Percentiles rank a stretch among this genome's conserved stretches.
These are phyloP conservation scores for Hirschioporus abietinus DNA, from an alignment of 768 basidiomycete species.

Conservation along the genomic window DNA sequence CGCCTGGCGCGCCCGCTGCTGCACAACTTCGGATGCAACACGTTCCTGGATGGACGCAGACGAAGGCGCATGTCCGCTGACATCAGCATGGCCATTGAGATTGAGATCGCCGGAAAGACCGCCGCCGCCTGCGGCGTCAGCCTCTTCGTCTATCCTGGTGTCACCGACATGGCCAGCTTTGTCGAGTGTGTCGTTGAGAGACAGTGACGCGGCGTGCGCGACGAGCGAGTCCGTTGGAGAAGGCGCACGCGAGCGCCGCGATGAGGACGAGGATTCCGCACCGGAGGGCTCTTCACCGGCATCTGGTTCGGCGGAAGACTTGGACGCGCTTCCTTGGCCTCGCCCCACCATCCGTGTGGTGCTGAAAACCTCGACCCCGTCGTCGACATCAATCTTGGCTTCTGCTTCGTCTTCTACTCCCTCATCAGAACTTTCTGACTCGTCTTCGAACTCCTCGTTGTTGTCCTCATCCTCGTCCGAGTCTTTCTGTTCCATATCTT, in stretches of 20 bases:
- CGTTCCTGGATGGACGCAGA: slow-evolving; percentile 48
- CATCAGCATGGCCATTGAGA: slow-evolving; percentile 39
- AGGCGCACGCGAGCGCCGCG: not conserved
- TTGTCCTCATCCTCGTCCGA: slow-evolving; percentile 14
- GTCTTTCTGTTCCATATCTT: slow-evolving; percentile 26
- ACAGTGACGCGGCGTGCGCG: slow-evolving; percentile 4
- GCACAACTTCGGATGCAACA: slow-evolving; percentile 58
- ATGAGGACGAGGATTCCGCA: not conserved
- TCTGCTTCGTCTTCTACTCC: slow-evolving; percentile 16
- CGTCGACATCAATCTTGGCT: slow-evolving; percentile 14
- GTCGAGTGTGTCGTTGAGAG: not conserved
- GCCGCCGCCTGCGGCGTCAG: slow-evolving; percentile 25
- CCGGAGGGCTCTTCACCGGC: slow-evolving; percentile 4
- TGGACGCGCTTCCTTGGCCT: slow-evolving; percentile 10
- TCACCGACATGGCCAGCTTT: not conserved
- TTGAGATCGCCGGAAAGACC: slow-evolving; percentile 33
- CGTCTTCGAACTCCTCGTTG: slow-evolving; percentile 20
- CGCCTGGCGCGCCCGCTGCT: slow-evolving; percentile 55
- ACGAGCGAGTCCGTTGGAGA: not conserved
- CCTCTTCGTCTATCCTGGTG: slow-evolving; percentile 15
- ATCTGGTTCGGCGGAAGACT: not conserved
- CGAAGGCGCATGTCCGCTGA: slow-evolving; percentile 20
- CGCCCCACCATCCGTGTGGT: slow-evolving; percentile 6
- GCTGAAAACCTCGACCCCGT: slow-evolving; percentile 12
- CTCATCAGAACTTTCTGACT: slow-evolving; percentile 18